A percentile compares a stretch with the other conserved stretches of the same genome.
Conservation (phyloP, 148 eudicot species). For the Rhododendron ferrugineum region DNA sequence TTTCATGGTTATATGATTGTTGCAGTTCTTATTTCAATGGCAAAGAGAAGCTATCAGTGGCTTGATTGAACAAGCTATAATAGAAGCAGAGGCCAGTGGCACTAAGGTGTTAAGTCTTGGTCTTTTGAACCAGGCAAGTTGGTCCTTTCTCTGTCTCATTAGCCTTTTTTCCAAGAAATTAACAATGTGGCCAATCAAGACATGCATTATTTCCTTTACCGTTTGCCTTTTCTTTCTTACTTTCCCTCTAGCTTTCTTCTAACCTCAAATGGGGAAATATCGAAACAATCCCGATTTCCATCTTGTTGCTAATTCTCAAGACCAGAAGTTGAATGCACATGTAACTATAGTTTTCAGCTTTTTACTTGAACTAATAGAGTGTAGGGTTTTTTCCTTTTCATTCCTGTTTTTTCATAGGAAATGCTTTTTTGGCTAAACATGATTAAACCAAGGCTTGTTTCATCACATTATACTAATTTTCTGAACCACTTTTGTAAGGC, state of each 20-base stretch:
- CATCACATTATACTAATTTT: background rate
- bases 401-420: background rate
- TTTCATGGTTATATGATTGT: conserved; percentile 1
- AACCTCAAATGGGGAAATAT: background rate
- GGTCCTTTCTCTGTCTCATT: background rate
- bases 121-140: conserved; percentile 54
- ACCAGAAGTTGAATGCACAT: background rate
- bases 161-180: background rate
- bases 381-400: background rate
- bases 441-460: background rate
- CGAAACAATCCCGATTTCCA: background rate
- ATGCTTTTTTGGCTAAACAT: background rate
- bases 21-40: conserved; percentile 42
- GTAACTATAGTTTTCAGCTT: background rate
- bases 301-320: background rate
- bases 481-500: background rate
- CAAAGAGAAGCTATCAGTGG: conserved; percentile 39
- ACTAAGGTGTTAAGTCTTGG: conserved; percentile 58
- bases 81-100: conserved; percentile 49
- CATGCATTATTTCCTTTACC: background rate
- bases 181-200: background rate
- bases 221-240: background rate
- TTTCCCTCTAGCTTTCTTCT: background rate
- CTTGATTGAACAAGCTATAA: conserved; percentile 49
- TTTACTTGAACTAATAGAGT: background rate